Percentiles rank a stretch among this genome's conserved stretches.
These are phyloP conservation scores for Nicotiana tabacum DNA, from an alignment of 257 asterid genomes.

Conservation along the genomic window DNA sequence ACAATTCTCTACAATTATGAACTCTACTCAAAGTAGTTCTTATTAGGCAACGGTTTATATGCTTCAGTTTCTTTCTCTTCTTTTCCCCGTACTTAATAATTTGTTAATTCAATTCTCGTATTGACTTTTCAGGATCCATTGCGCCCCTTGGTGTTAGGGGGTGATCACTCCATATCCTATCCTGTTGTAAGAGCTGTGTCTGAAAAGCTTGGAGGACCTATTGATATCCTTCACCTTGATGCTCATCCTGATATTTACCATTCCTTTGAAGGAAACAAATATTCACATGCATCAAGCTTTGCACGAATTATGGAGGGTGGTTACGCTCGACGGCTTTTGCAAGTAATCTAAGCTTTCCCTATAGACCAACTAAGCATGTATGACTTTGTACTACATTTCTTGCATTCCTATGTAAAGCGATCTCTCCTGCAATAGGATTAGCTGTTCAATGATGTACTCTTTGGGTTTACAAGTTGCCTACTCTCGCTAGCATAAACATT, in stretches of 20 bases:
- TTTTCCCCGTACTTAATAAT: background rate
- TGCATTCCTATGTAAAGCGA: background rate
- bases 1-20: background rate
- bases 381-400: background rate
- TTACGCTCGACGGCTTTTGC: constrained; percentile 88
- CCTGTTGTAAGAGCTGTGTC: constrained; percentile 98
- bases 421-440: background rate
- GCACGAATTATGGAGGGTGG: constrained; percentile 99
- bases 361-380: background rate
- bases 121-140: constrained; percentile 53
- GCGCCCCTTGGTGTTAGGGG: constrained; percentile 94
- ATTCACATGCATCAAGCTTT: constrained; percentile 95
- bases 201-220: constrained; percentile 95
- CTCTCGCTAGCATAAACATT: background rate
- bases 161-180: constrained; percentile 94
- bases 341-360: constrained; percentile 35
- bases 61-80: background rate
- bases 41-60: background rate
- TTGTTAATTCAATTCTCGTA: background rate
- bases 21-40: background rate
- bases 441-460: background rate
- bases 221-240: constrained; percentile 96
- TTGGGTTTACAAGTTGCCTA: background rate
- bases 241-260: constrained; percentile 98
- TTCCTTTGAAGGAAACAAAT: constrained; percentile 87